Conservation (phyloP, 306 rosid species). For the Rosa chinensis region DNA sequence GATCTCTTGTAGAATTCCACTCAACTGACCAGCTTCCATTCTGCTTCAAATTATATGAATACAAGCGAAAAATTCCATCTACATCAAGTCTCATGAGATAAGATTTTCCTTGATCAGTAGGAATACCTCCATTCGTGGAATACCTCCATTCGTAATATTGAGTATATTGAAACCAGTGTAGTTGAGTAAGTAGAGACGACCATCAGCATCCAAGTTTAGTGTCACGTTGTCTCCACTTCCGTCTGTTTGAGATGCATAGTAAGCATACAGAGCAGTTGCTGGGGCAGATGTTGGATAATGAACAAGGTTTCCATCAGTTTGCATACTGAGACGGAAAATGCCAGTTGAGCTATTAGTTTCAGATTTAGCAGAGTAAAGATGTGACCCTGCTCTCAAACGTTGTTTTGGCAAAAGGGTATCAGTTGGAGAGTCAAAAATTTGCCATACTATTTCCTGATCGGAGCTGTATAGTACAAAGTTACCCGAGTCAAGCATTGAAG, state of each 20-base stretch:
- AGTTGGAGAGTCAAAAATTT: conserved; percentile 21
- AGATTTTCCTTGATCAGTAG: neutral
- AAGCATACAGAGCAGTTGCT: neutral
- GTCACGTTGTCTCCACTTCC: conserved; percentile 5
- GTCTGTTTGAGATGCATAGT: neutral
- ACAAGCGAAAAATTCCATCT: conserved; percentile 26
- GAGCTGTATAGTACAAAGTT: conserved; percentile 28
- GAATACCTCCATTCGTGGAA: conserved; percentile 1
- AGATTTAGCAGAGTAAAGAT: conserved; percentile 16
- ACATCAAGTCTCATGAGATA: conserved; percentile 23
- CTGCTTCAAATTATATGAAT: neutral
- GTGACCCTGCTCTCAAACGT: neutral
- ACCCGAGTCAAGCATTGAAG: conserved; percentile 29
- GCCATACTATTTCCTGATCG: neutral
- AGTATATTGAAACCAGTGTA: neutral
- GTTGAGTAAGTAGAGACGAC: conserved; percentile 19
- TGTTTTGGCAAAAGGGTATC: conserved; percentile 28
- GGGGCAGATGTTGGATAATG: conserved; percentile 11
- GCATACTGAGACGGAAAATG: conserved; percentile 28
- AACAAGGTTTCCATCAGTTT: conserved; percentile 24
- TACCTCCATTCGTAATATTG: conserved; percentile 12
- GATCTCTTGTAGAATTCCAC: neutral
- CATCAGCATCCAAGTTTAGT: conserved; percentile 16
- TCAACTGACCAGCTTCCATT: neutral
- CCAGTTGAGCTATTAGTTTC: conserved; percentile 14